phyloP scores from a whole-genome alignment of 768 basidiomycete species.

The Agrocybe pediades region DNA sequence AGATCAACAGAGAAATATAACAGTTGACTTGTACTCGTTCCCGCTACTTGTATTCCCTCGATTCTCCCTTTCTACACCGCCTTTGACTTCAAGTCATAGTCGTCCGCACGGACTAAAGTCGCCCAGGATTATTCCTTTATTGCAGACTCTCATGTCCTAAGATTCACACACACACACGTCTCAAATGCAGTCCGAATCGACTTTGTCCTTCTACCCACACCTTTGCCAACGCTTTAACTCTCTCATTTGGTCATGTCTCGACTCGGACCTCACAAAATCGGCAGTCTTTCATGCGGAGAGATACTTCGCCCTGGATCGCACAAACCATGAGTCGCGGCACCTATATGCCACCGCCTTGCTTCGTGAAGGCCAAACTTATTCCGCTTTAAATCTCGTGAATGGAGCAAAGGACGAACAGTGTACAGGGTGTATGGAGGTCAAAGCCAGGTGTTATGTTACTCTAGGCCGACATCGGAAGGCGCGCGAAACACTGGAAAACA shows the following conservation, averaged over 20 bases:
- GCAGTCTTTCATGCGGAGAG: conserved; percentile 91
- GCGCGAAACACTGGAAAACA: conserved; percentile 66
- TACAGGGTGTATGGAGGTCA: conserved; percentile 77
- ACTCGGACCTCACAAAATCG: conserved; percentile 74
- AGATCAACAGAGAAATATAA: conserved; percentile 26
- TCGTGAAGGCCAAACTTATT: conserved; percentile 68
- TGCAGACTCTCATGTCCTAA: conserved; percentile 29
- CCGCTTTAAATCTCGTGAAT: conserved; percentile 73
- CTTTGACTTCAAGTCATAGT: conserved; percentile 1
- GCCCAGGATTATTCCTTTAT: conserved; percentile 1
- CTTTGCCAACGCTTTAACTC: conserved; percentile 70
- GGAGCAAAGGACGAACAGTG: conserved; percentile 62
- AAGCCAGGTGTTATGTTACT: conserved; percentile 70
- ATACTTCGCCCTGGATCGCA: conserved; percentile 69
- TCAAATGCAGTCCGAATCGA: conserved; percentile 58
- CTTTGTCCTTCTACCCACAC: conserved; percentile 50
- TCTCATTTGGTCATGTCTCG: conserved; percentile 83
- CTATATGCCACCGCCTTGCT: conserved; percentile 81
- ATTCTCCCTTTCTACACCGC: conserved; percentile 3
- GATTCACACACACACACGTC: conserved; percentile 23
- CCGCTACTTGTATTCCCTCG: conserved; percentile 8
- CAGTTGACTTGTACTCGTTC: conserved; percentile 12
- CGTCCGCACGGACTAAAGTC: conserved; percentile 13
- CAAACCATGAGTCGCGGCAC: conserved; percentile 81
- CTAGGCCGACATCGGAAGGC: conserved; percentile 81